A percentile compares a stretch with the other conserved stretches of the same genome.
Evolutionary conservation across 345 rosid genomes (phyloP).

Genomic region (Nasturtium officinale): DNA sequence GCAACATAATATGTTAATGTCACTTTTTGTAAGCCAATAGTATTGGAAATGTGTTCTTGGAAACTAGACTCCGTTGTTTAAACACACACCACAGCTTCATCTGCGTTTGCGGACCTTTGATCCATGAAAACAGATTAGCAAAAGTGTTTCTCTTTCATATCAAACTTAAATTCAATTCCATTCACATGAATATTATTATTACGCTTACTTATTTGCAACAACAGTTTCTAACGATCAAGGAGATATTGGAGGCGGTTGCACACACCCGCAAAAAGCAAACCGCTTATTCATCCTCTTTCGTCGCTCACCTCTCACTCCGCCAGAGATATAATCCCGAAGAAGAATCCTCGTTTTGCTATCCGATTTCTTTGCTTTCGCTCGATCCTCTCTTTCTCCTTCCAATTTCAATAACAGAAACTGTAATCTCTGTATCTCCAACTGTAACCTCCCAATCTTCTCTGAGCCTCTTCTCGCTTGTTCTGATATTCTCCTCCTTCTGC

Average conservation of each 20-base stretch:
- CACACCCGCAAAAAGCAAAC: constrained; percentile 70
- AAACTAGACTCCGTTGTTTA: neutral
- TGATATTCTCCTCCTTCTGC: constrained; percentile 53
- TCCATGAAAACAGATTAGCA: neutral
- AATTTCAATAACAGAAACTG: constrained; percentile 73
- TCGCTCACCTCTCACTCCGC: constrained; percentile 52
- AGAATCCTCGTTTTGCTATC: constrained; percentile 68
- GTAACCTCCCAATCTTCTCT: constrained; percentile 84
- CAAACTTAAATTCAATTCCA: constrained; percentile 12
- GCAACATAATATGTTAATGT: neutral
- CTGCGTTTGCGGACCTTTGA: neutral
- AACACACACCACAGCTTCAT: neutral
- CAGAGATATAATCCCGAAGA: constrained; percentile 81
- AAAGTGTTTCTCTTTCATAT: constrained; percentile 13
- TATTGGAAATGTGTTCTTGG: neutral
- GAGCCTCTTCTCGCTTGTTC: constrained; percentile 86
- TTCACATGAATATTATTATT: constrained; percentile 34
- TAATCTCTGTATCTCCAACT: constrained; percentile 87
- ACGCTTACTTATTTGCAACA: constrained; percentile 2
- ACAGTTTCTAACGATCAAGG: constrained; percentile 31
- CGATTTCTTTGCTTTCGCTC: constrained; percentile 47
- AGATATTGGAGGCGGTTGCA: constrained; percentile 63
- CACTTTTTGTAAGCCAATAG: neutral
- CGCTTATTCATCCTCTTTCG: constrained; percentile 60
- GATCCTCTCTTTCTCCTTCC: constrained; percentile 65